Percentiles rank a stretch among this genome's conserved stretches.
phyloP scores from a whole-genome alignment of 2,329 filamentous ascomycete genomes.

The Paraphaeosphaeria minitans region DNA sequence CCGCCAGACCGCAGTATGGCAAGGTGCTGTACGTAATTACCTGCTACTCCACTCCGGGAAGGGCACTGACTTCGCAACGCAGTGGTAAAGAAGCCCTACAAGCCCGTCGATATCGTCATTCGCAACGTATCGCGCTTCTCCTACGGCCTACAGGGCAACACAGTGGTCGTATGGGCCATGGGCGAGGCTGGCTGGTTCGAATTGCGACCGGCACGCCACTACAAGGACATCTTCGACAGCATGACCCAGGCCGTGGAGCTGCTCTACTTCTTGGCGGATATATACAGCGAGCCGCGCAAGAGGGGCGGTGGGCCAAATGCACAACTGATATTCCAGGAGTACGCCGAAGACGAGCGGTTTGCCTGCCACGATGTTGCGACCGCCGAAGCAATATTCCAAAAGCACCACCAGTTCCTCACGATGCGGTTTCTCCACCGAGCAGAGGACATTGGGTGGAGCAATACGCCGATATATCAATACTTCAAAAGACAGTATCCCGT shows the following conservation, averaged over 20 bases:
- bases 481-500: slow-evolving; percentile 47
- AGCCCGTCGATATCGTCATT: slow-evolving; percentile 58
- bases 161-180: slow-evolving; percentile 68
- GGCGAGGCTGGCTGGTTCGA: slow-evolving; percentile 72
- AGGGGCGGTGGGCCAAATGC: slow-evolving; percentile 47
- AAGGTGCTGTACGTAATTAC: slow-evolving; percentile 33
- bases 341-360: slow-evolving; percentile 43
- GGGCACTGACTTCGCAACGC: slow-evolving; percentile 17
- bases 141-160: slow-evolving; percentile 60
- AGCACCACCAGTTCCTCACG: slow-evolving; percentile 51
- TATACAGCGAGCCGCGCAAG: slow-evolving; percentile 55
- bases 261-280: slow-evolving; percentile 66
- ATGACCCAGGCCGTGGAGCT: slow-evolving; percentile 69
- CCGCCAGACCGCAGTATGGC: slow-evolving; percentile 29
- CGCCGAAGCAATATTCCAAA: slow-evolving; percentile 39
- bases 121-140: slow-evolving; percentile 54
- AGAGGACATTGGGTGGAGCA: slow-evolving; percentile 52
- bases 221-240: slow-evolving; percentile 60
- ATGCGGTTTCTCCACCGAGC: slow-evolving; percentile 52
- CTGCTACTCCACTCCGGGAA: background rate
- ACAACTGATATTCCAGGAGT: slow-evolving; percentile 48
- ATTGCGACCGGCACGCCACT: slow-evolving; percentile 64
- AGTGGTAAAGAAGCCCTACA: slow-evolving; percentile 43
- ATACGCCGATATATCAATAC: slow-evolving; percentile 50
- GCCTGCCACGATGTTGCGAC: slow-evolving; percentile 28